These are phyloP conservation scores for Giardia duodenalis DNA, from an alignment of 208 protist genomes.

Conservation along the genomic window DNA sequence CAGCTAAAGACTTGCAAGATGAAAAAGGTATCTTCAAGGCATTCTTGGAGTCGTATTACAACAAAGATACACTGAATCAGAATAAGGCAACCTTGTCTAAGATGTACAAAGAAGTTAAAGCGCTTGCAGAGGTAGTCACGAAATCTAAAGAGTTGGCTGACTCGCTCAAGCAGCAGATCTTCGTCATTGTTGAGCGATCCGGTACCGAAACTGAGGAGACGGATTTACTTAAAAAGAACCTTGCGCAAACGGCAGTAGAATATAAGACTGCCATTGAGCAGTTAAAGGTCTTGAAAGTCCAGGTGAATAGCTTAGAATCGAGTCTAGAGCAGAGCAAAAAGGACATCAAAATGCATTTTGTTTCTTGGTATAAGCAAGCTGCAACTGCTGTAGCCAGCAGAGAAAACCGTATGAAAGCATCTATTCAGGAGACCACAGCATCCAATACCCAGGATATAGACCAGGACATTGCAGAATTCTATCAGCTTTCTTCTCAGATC, in stretches of 20 bases:
- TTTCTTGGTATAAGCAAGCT: conserved; percentile 4
- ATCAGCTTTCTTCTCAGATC: background rate
- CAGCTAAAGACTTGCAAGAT: background rate
- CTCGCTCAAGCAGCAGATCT: background rate
- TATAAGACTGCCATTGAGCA: background rate
- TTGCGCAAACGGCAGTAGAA: background rate
- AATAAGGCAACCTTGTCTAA: background rate
- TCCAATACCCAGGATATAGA: background rate
- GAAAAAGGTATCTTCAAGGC: background rate
- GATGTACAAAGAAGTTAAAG: background rate
- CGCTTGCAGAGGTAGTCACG: background rate
- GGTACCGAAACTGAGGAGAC: conserved; percentile 5
- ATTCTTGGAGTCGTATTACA: conserved; percentile 3
- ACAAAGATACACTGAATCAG: background rate
- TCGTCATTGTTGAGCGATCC: conserved; percentile 2
- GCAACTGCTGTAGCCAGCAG: background rate
- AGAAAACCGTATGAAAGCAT: background rate
- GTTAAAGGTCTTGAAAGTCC: background rate
- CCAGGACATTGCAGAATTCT: background rate
- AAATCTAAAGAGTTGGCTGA: background rate
- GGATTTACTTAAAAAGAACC: background rate
- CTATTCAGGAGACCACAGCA: background rate
- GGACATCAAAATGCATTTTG: background rate
- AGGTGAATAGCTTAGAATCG: background rate
- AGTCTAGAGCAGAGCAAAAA: background rate